Percentiles rank a stretch among this genome's conserved stretches.
phyloP scores from a whole-genome alignment of 768 basidiomycete genomes.

The Podaxis sp. region DNA sequence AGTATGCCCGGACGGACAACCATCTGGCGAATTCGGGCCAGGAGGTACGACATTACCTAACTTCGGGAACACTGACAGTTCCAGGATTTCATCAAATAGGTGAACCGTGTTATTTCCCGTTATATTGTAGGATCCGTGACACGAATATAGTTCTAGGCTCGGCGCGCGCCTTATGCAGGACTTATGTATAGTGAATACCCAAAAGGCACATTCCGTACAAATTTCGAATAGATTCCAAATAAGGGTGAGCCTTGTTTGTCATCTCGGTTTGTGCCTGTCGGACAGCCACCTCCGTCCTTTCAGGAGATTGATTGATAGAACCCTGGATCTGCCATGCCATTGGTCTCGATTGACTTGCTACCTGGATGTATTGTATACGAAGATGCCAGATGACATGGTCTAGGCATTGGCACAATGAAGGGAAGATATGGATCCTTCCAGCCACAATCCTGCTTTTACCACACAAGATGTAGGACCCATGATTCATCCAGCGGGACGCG shows the following conservation, averaged over 20 bases:
- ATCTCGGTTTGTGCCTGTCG: constrained; percentile 29
- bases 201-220: constrained; percentile 16
- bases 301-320: constrained; percentile 26
- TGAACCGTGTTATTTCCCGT: background rate
- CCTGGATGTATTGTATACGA: background rate
- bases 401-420: background rate
- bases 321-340: background rate
- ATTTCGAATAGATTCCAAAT: constrained; percentile 4
- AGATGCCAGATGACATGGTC: background rate
- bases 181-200: constrained; percentile 24
- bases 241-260: background rate
- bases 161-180: constrained; percentile 16
- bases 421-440: background rate
- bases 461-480: background rate
- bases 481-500: background rate
- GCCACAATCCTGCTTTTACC: background rate
- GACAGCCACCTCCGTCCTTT: constrained; percentile 41
- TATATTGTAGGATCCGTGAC: constrained; percentile 4
- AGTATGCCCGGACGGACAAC: constrained; percentile 9
- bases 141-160: background rate
- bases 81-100: background rate
- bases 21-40: constrained; percentile 5
- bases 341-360: background rate
- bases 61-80: constrained; percentile 6
- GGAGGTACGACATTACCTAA: constrained; percentile 6